Conservation (phyloP, 179 eudicot species). For the Heliamphora pulchella region DNA sequence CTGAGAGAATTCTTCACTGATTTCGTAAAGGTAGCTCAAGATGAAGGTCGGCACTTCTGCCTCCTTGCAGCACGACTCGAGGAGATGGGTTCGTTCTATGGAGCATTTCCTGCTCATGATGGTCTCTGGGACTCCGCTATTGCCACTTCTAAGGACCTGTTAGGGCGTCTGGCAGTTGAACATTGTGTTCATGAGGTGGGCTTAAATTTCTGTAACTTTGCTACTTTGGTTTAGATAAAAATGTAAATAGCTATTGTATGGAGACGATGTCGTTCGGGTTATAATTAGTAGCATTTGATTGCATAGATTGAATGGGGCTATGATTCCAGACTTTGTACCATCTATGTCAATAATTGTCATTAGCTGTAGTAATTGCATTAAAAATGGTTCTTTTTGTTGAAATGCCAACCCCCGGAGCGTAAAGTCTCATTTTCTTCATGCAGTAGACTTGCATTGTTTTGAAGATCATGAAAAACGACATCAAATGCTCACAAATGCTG, state of each 20-base stretch:
- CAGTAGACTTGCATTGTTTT: background rate
- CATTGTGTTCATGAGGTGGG: conserved; percentile 96
- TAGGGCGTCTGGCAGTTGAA: conserved; percentile 85
- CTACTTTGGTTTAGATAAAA: background rate
- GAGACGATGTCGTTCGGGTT: background rate
- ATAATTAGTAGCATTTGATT: background rate
- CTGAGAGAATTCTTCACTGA: conserved; percentile 88
- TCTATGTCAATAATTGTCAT: background rate
- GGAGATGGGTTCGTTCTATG: conserved; percentile 83
- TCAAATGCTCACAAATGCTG: background rate
- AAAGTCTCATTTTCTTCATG: background rate
- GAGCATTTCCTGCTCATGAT: conserved; percentile 92
- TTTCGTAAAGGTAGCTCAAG: conserved; percentile 95
- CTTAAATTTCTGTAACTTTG: background rate
- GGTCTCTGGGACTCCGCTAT: conserved; percentile 94
- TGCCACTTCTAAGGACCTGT: conserved; percentile 71
- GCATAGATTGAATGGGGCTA: background rate
- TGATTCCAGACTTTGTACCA: background rate
- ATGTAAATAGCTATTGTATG: background rate
- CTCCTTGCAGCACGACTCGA: conserved; percentile 73
- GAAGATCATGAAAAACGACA: background rate
- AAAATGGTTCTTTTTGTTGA: background rate
- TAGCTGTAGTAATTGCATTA: background rate
- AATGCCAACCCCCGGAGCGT: background rate
- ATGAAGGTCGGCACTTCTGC: conserved; percentile 88